Evolutionary conservation across 768 basidiomycete genomes (phyloP), one percentile per base, ranked within the genome.

Genomic region (Lentinula sp.): DNA sequence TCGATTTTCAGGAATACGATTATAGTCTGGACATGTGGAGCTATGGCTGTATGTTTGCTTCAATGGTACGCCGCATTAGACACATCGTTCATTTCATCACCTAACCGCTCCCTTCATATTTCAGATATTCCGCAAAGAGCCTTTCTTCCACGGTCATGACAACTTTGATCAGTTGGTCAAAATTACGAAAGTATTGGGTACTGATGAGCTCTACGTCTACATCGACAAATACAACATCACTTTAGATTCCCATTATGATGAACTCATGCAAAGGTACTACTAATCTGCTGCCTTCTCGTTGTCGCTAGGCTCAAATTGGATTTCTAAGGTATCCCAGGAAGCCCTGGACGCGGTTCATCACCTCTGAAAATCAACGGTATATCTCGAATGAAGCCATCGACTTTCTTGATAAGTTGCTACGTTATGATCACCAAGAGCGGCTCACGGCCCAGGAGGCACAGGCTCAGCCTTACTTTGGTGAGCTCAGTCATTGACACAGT

Each of bases 21-120:
- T 97, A 97, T 72, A 93, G 91, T 73, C 76, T 98, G 67, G 95
- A 98, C 73, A 93, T 98, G 93, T 98, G 96, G 96, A 95, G 93
- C 76, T 88, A 91, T 70, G 96, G 96, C 16, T 98, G 96, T 72
- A 98, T 96, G 94, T 97, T 96, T 73, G 96, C 96, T 8, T 94
- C 92, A 16, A 98, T 98, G 96, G 95, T 96, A 70, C 66, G 82
- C 42, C 67, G 41, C 52, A 62, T 59, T 45, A 51, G 59, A 57
- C 35, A 52, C 49, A 41, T 18, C 8, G 53, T 62, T 50, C 63
- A 46, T 58, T 28, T 57, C 42, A 65, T 57, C 55, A 32, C 28
- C 15, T 36, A 35, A 53, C 49, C 18, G 64, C 48, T 46, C 62
- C 63, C 53, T 55, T 49, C 41, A 20, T 59, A 60, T 23, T 57